phyloP scores from a whole-genome alignment of 192 early-diverging fungal genomes.

The Mycoemilia scoparia region DNA sequence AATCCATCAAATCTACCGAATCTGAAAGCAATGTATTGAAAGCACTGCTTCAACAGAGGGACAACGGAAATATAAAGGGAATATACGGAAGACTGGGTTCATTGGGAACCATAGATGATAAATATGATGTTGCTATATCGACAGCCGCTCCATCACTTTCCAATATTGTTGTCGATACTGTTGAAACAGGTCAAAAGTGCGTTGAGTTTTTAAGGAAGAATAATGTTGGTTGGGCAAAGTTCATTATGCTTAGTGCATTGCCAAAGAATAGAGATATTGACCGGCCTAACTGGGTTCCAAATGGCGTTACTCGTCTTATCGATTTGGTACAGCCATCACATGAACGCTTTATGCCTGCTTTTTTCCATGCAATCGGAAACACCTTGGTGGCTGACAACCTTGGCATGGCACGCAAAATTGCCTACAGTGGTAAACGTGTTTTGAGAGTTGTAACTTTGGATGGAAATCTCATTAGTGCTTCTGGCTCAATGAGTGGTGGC shows the following conservation, averaged over 20 bases:
- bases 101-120: conserved; percentile 82
- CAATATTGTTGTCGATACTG: conserved; percentile 80
- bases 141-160: conserved; percentile 68
- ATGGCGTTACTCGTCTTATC: conserved; percentile 70
- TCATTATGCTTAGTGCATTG: conserved; percentile 67
- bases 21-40: conserved; percentile 47
- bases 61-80: conserved; percentile 52
- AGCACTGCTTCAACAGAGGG: conserved; percentile 47
- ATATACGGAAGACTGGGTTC: conserved; percentile 83
- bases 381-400: conserved; percentile 76
- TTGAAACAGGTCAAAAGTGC: conserved; percentile 69
- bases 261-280: conserved; percentile 29
- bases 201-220: conserved; percentile 73
- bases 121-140: conserved; percentile 90
- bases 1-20: conserved; percentile 39
- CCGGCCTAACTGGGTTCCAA: conserved; percentile 42
- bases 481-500: conserved; percentile 88
- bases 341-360: conserved; percentile 51
- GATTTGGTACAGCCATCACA: conserved; percentile 72
- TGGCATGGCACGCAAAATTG: conserved; percentile 69
- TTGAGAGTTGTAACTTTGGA: conserved; percentile 87
- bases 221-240: conserved; percentile 70
- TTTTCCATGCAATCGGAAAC: conserved; percentile 70
- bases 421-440: conserved; percentile 61
- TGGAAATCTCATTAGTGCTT: conserved; percentile 76